Evolutionary conservation across 495 filamentous ascomycete genomes (phyloP).

Genomic region (Amniculicola lignicola): DNA sequence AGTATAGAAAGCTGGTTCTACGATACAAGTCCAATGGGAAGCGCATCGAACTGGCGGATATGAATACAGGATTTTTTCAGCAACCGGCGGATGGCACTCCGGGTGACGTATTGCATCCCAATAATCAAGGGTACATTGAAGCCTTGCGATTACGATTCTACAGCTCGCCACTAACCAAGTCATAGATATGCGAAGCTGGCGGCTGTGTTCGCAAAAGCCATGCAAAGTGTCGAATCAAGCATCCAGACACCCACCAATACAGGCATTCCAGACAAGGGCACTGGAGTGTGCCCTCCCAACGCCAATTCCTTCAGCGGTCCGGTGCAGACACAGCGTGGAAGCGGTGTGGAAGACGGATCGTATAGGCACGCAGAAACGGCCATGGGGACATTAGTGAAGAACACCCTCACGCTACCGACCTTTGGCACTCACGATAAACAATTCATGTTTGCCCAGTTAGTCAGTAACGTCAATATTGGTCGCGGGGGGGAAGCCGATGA

Average conservation of each 20-base stretch:
- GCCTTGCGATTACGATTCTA: no score
- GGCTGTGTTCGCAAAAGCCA: not conserved
- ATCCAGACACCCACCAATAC: not conserved
- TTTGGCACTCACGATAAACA: not conserved
- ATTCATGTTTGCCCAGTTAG: not conserved
- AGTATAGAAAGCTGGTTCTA: not conserved
- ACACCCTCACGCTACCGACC: not conserved
- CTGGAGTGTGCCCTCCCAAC: not conserved
- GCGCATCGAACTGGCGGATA: not conserved
- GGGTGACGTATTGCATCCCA: no score
- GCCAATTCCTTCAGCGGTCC: not conserved
- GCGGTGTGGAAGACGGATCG: not conserved
- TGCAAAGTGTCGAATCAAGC: not conserved
- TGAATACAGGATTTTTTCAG: not conserved
- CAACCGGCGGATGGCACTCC: not conserved
- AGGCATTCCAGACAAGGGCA: not conserved
- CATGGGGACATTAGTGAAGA: not conserved
- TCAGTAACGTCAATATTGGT: not conserved
- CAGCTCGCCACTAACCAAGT: not conserved
- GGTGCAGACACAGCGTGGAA: not conserved
- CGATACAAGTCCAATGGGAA: not conserved
- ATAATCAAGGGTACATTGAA: not conserved
- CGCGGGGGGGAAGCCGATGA: not conserved
- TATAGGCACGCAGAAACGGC: not conserved
- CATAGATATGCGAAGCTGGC: not conserved